Evolutionary conservation across 768 basidiomycete species (phyloP).

Genomic region (Amanita thiersii): DNA sequence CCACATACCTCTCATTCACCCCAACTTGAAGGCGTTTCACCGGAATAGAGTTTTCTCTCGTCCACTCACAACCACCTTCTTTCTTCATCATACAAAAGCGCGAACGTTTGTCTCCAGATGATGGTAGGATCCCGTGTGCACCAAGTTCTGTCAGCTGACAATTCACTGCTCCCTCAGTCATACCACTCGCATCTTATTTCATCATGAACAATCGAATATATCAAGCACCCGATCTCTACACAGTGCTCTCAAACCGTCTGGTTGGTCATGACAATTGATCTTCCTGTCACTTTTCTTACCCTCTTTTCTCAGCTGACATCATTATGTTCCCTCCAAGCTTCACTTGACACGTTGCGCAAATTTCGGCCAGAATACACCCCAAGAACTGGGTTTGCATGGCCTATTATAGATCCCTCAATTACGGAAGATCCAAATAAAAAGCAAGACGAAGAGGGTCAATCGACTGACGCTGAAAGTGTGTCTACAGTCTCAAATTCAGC

Average conservation of each 20-base stretch:
- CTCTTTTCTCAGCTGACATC: slow-evolving; percentile 47
- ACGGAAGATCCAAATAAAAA: slow-evolving; percentile 35
- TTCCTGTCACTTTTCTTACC: slow-evolving; percentile 7
- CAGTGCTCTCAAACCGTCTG: slow-evolving; percentile 75
- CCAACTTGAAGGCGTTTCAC: slow-evolving; percentile 58
- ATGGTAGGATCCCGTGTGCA: slow-evolving; percentile 48
- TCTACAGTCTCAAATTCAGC: slow-evolving; percentile 17
- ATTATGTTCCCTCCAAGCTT: slow-evolving; percentile 63
- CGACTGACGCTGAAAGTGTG: slow-evolving; percentile 15
- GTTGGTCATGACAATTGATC: slow-evolving; percentile 29
- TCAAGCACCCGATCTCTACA: slow-evolving; percentile 80
- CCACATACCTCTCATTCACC: slow-evolving; percentile 8
- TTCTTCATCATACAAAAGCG: slow-evolving; percentile 89
- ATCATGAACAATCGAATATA: slow-evolving; percentile 87
- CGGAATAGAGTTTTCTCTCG: slow-evolving; percentile 82
- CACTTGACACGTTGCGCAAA: slow-evolving; percentile 63
- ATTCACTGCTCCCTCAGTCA: slow-evolving; percentile 35
- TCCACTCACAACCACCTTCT: slow-evolving; percentile 70
- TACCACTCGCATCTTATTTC: slow-evolving; percentile 77
- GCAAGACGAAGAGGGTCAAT: slow-evolving; percentile 20
- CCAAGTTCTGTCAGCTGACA: slow-evolving; percentile 4
- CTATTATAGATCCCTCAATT: slow-evolving; percentile 53
- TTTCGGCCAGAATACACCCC: slow-evolving; percentile 81
- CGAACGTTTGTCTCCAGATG: slow-evolving; percentile 73
- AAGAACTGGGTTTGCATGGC: slow-evolving; percentile 79